Base-by-base conservation (phyloP, 768 basidiomycete species). In the Suillus plorans region DNA sequence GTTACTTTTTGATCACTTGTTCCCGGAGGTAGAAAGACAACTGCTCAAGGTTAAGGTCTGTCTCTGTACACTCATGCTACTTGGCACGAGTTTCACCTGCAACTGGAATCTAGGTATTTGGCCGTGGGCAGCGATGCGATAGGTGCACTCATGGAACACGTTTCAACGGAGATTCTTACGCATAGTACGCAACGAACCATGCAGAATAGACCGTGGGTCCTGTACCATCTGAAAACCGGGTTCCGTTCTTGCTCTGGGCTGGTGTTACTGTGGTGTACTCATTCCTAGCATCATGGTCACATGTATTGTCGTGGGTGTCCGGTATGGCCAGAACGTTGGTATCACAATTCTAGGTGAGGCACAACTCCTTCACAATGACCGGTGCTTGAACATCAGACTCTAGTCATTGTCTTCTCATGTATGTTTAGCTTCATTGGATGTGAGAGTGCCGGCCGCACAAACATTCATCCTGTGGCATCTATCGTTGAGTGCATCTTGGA, bases 381-480 rank as follows among this genome's bases (percentile, higher is more conserved):
- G 3, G 57, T 12, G 25, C 16, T 41, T 58, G 22, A 58, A 58
- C 25, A 18, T 18, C 37, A 18, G 22, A 37, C 7, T 47, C 36
- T 7, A 67, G 72, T 86, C 12, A 82, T 89, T 57, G 28, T 89
- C 64, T 80, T 88, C 49, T 84, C 84, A 39, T 89, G 87, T 79
- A 56, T 88, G 49, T 89, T 89, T 77, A 86, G 86, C 42, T 88
- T 89, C 77, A 85, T 89, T 67, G 87, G 84, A 49, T 86, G 86
- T 10, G 86, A 88, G 71, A 85, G 82, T 58, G 69, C 83, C 34
- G 86, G 87, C 31, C 76, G 81, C 64, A 89, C 86, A 6, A 86
- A 87, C 66, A 80, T 89, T 71, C 87, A 87, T 71, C 87, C 86
- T 10, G 81, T 88, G 56, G 81, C 84, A 8, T 83, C 85, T 41